Base-by-base conservation (phyloP, 1,284 basidiomycete genomes). In the Gymnopus androsaceus region DNA sequence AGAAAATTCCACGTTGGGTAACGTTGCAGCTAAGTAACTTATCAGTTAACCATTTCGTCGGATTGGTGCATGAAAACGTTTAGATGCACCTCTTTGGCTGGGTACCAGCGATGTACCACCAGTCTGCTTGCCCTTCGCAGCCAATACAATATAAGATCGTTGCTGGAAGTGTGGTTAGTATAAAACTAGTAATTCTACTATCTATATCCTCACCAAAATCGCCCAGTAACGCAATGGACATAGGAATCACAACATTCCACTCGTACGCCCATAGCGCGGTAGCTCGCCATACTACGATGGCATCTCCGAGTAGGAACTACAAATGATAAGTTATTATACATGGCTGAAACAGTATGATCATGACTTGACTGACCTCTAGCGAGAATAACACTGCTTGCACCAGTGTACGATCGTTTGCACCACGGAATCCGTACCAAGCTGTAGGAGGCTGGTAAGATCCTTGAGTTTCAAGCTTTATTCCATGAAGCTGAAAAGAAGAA, bases 21-120 rank as follows among this genome's bases (percentile, higher is more conserved):
- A 45, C 42, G 42, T 47, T 47, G 28, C 45, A 47, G 17, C 45
- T 47, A 31, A 14, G 12, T 45, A 15, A 17, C 8, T n/a, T n/a
- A 38, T 15, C 4, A 17, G n/a, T 38, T 38, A 17, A 38, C 36
- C 5, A 11, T 8, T 6, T 7, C 14, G 15, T 9, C 14, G 36
- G n/a, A n/a, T 38, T n/a, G 19, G 19, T 15, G 36, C 7, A n/a
- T n/a, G n/a, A n/a, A n/a, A n/a, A n/a, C n/a, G n/a, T 38, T 17
- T 17, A 17, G 42, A 45, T 45, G 19, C 19, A 47, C 45, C 45
- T 47, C 21, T 47, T 47, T 4, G 28, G 45, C 15, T 47, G 27
- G 30, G 45, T 47, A n/a, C 45, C 45, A 7, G 45, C 45, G 21
- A 47, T 47, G 28, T 47, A 47, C 45, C 45, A 47, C 45, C 45